Base-by-base conservation (phyloP, 371 early-diverging fungal genomes). In the Blastocladiella emersonii region DNA sequence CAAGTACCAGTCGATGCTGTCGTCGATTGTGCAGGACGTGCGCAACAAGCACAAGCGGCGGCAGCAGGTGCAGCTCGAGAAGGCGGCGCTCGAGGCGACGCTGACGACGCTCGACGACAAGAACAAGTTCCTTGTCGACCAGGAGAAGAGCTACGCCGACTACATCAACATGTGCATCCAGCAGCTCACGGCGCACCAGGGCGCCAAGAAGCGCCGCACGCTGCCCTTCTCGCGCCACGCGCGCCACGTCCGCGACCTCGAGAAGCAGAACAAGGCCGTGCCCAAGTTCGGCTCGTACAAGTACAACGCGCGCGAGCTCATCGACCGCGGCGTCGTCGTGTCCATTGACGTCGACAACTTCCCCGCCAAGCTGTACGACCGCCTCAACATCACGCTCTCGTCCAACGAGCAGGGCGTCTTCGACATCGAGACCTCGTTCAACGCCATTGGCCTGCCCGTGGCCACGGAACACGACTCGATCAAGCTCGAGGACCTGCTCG, bases 211-310 rank as follows among this genome's bases (percentile, higher is more conserved):
- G 27, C 87, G 88, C n/a, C 77, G 79, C 51, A 76, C 83, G 53
- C 71, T 90, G 65, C 90, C 89, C 21, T 94, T 96, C 75, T 88
- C 92, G 3, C 79, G 85, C 30, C 98, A 96, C 74, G 95, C 92
- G 70, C 93, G 87, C 79, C 95, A 96, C 71, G 72, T 92, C 66
- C 79, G 85, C 35, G 87, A 87, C 39, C 81, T 96, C 57, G 80
- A 91, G 69, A 86, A 88, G 59, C 66, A 82, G 27, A 96, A 95
- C 15, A 80, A 79, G 34, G 53, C 53, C 0, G 88, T 94, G 56
- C 97, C 98, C 5, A 85, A 88, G 68, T 98, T 94, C 73, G 99
- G 99, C 5, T 93, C 94, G 43, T 98, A 85, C 84, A 96, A 95
- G 79, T 97, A 94, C 76, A 87, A 90, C 23, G 98, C 98, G 17